Evolutionary conservation across 2,329 filamentous ascomycete species (phyloP), one percentile per base, ranked within the genome.

Genomic region (Aspergillus piperis): DNA sequence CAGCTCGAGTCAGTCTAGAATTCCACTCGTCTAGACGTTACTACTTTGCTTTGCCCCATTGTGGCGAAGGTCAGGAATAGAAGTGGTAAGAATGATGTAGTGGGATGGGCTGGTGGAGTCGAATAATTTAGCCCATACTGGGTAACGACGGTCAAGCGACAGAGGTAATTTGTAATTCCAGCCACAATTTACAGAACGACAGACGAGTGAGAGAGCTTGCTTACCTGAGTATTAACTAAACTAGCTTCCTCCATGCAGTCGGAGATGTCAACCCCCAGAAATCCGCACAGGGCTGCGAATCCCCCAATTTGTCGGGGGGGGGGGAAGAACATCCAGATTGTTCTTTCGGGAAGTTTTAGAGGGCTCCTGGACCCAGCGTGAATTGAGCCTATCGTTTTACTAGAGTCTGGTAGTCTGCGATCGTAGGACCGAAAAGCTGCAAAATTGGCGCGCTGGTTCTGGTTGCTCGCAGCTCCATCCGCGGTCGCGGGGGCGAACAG

Each of bases 401-500:
- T 30, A 17, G 8, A 42, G 30, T 44, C 8, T 41, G 30, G 38
- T 44, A 54, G 52, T 19, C 19, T 27, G 21, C 52, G 55, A 27
- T 42, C 38, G 44, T 58, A 55, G 60, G 58, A 65, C 57, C 39
- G 51, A 56, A 49, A 41, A 55, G 53, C 38, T 47, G 54, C 19
- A 30, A 36, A 47, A 54, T 49, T 41, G 27, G 52, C 52, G 38
- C 38, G 59, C 25, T 56, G 32, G 52, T 42, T 32, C 19, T 57
- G 49, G 54, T 39, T 58, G 38, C 50, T 50, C 11, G 23, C 51
- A 62, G 48, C 23, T 48, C 44, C 25, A 50, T 51, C 42, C 58
- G 27, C 44, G 57, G 44, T 58, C 54, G 60, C 58, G 59, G 63
- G 54, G 60, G 55, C 52, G 54, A 59, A 41, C 56, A 51, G 41